Evolutionary conservation across 2,329 filamentous ascomycete species (phyloP).

Genomic region (Apiospora malaysiana): DNA sequence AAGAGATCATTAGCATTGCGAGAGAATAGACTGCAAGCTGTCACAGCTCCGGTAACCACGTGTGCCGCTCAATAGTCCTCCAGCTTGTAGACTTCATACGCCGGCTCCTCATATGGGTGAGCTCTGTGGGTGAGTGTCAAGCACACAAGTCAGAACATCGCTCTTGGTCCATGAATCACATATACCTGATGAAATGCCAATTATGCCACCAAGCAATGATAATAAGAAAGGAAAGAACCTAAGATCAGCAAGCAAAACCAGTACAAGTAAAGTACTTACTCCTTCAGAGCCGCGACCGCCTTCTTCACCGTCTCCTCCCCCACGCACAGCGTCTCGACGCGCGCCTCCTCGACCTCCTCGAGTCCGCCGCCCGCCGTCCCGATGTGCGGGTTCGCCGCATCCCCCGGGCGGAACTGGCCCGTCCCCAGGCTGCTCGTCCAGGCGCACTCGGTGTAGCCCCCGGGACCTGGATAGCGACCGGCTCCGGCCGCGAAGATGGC

Average conservation of each 20-base stretch:
- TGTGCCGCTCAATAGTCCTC: conserved; percentile 45
- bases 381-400: conserved; percentile 66
- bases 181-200: neutral
- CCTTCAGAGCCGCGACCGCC: conserved; percentile 68
- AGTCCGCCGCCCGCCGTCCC: conserved; percentile 57
- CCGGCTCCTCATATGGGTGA: conserved; percentile 59
- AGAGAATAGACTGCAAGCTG: neutral
- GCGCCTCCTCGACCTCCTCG: conserved; percentile 64
- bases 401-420: conserved; percentile 70
- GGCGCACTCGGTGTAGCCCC: conserved; percentile 62
- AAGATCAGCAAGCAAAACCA: neutral
- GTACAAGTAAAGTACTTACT: conserved; percentile 49
- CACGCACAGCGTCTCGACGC: conserved; percentile 68
- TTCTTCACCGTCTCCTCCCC: conserved; percentile 61
- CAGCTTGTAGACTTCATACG: conserved; percentile 54
- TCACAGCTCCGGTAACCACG: no score
- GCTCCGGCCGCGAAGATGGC: conserved; percentile 65
- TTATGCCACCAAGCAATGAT: neutral
- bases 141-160: neutral
- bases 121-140: conserved; percentile 37
- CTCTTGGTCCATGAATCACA: neutral
- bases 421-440: conserved; percentile 56
- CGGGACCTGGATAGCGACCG: conserved; percentile 54
- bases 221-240: neutral
- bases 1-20: neutral